Conservation (phyloP, 371 early-diverging fungal genomes). For the Rhizomucor pusillus region DNA sequence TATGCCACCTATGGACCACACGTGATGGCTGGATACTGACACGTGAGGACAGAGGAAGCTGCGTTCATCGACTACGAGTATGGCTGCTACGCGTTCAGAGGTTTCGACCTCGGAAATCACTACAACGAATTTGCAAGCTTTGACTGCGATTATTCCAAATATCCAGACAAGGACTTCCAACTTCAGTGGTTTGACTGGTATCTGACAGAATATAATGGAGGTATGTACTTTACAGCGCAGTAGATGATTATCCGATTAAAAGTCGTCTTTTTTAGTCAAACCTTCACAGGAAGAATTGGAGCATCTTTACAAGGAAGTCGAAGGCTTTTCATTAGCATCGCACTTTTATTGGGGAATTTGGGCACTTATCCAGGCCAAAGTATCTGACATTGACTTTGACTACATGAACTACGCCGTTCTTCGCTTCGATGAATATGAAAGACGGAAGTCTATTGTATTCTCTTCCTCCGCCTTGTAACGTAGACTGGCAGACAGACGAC, state of each 20-base stretch:
- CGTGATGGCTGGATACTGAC: constrained; percentile 9
- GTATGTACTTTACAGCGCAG: constrained; percentile 11
- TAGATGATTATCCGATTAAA: too few relatives aligned
- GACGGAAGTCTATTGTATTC: constrained; percentile 41
- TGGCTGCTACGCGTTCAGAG: constrained; percentile 79
- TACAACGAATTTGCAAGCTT: constrained; percentile 94
- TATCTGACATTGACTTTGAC: constrained; percentile 92
- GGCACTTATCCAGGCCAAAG: constrained; percentile 85
- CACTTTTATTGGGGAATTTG: constrained; percentile 94
- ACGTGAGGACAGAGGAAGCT: constrained; percentile 30
- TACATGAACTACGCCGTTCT: constrained; percentile 88
- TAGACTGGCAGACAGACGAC: too few relatives aligned
- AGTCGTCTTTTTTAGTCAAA: constrained; percentile 8
- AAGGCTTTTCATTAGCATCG: constrained; percentile 82
- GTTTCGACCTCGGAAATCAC: constrained; percentile 95
- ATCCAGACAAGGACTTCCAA: constrained; percentile 74
- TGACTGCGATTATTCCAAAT: constrained; percentile 88
- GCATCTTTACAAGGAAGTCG: constrained; percentile 69
- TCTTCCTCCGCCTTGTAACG: constrained; percentile 5
- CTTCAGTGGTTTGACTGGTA: constrained; percentile 71
- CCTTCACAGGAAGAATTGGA: constrained; percentile 57
- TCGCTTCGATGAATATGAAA: constrained; percentile 77
- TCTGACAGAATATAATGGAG: constrained; percentile 37
- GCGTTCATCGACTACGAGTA: constrained; percentile 96
- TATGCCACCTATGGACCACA: constrained; percentile 20